These are phyloP conservation scores for Sordariomycetes sp. DNA, from an alignment of 2,329 filamentous ascomycete genomes.

Conservation along the genomic window DNA sequence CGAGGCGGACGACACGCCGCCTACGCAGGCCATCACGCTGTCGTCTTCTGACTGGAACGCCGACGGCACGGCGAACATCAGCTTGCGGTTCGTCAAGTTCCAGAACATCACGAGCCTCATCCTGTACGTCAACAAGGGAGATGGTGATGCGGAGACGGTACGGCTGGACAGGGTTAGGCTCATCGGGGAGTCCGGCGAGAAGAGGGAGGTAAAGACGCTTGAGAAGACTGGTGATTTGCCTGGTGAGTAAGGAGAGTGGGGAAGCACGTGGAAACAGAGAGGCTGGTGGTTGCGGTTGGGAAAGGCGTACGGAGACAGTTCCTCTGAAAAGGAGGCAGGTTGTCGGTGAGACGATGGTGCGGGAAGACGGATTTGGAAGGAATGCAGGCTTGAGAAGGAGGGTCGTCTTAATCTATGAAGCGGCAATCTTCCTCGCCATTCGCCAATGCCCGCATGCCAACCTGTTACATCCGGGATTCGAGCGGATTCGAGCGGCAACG, in stretches of 20 bases:
- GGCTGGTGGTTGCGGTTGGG: background rate
- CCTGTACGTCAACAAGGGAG: slow-evolving; percentile 80
- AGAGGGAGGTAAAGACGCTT: slow-evolving; percentile 85
- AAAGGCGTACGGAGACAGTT: background rate
- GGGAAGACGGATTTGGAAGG: background rate
- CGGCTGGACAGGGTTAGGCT: slow-evolving; percentile 70
- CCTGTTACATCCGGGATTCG: background rate
- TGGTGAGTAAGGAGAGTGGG: slow-evolving; percentile 35
- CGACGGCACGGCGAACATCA: slow-evolving; percentile 61
- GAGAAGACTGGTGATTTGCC: slow-evolving; percentile 82
- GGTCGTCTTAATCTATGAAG: background rate
- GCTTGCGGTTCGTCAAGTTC: slow-evolving; percentile 90
- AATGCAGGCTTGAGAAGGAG: background rate
- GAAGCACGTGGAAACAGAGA: background rate
- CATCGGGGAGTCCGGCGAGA: slow-evolving; percentile 83
- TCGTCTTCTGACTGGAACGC: slow-evolving; percentile 70
- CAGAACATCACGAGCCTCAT: slow-evolving; percentile 84
- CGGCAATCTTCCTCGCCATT: background rate
- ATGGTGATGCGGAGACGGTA: slow-evolving; percentile 74
- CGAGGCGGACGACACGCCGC: slow-evolving; percentile 77
- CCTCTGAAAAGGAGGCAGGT: background rate
- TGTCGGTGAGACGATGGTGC: background rate
- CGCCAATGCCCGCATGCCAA: background rate
- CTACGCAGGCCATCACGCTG: slow-evolving; percentile 72
- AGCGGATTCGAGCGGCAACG: background rate